Evolutionary conservation across 345 rosid species (phyloP).

Genomic region (Turritis glabra): DNA sequence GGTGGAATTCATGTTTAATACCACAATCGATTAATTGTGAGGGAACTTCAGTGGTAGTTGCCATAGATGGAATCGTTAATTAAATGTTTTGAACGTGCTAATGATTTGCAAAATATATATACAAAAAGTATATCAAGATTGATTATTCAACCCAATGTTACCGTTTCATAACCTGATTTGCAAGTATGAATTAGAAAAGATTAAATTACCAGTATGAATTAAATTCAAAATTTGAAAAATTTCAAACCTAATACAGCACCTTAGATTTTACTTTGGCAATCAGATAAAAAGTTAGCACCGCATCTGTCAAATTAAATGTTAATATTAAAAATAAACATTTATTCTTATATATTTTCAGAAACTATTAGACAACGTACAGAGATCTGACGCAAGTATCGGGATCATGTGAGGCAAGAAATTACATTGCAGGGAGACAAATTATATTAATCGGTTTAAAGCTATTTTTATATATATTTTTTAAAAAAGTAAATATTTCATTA

Average conservation of each 20-base stretch:
- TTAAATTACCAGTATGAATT: background rate
- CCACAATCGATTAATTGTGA: background rate
- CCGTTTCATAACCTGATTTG: background rate
- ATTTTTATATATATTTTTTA: too few relatives aligned
- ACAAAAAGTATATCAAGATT: background rate
- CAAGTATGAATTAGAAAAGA: background rate
- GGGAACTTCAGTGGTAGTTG: background rate
- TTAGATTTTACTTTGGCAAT: background rate
- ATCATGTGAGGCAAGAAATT: slow-evolving; percentile 25
- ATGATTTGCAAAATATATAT: background rate
- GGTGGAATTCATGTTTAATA: background rate
- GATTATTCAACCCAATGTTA: background rate
- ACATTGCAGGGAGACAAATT: background rate
- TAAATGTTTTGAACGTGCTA: background rate
- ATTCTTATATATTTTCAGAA: background rate
- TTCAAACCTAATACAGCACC: background rate
- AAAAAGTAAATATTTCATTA: too few relatives aligned
- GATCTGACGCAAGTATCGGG: slow-evolving; percentile 22
- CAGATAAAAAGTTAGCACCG: background rate
- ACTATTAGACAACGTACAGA: background rate
- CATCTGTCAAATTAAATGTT: background rate
- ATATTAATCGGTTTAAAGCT: background rate
- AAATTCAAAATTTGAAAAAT: background rate
- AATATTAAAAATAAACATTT: too few relatives aligned
- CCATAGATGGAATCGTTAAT: background rate